These are phyloP conservation scores for Fomitopsis palustris DNA, from an alignment of 1,284 basidiomycete genomes.

Conservation along the genomic window DNA sequence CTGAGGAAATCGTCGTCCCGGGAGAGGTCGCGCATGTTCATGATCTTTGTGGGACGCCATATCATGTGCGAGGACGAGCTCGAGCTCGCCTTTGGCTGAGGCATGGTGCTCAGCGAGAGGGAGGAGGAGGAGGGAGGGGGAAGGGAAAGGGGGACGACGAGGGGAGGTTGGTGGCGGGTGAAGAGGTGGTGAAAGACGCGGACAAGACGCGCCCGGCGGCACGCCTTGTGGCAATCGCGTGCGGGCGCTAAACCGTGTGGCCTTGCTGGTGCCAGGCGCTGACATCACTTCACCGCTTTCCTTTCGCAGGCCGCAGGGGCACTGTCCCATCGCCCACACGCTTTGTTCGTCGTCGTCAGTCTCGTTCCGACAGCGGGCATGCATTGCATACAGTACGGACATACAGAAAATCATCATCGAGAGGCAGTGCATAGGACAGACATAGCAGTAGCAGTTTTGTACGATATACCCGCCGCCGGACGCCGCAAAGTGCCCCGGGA, in stretches of 20 bases:
- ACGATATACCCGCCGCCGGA: constrained; percentile 17
- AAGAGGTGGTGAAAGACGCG: constrained; percentile 1
- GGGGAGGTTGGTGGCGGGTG: background rate
- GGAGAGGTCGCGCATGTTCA: constrained; percentile 83
- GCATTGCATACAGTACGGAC: constrained; percentile 19
- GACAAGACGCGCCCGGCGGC: constrained; percentile 1
- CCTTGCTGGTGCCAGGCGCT: background rate
- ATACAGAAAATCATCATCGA: constrained; percentile 22
- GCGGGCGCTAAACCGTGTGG: background rate
- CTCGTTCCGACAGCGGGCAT: constrained; percentile 16
- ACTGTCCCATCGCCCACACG: background rate
- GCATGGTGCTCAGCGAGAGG: constrained; percentile 15
- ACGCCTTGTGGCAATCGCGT: constrained; percentile 3
- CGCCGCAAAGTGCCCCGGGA: background rate
- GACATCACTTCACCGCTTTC: background rate
- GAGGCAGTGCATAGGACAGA: constrained; percentile 11
- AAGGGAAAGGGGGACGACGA: background rate
- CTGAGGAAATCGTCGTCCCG: constrained; percentile 85
- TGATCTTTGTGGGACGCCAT: constrained; percentile 80
- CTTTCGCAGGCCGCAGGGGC: background rate
- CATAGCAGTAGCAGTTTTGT: constrained; percentile 8
- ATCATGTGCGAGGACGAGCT: constrained; percentile 21
- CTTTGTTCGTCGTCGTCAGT: background rate
- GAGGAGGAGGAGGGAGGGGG: constrained; percentile 6
- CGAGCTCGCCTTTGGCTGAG: constrained; percentile 17